Conservation (phyloP, 2,329 filamentous ascomycete genomes). For the Alternaria sp. region DNA sequence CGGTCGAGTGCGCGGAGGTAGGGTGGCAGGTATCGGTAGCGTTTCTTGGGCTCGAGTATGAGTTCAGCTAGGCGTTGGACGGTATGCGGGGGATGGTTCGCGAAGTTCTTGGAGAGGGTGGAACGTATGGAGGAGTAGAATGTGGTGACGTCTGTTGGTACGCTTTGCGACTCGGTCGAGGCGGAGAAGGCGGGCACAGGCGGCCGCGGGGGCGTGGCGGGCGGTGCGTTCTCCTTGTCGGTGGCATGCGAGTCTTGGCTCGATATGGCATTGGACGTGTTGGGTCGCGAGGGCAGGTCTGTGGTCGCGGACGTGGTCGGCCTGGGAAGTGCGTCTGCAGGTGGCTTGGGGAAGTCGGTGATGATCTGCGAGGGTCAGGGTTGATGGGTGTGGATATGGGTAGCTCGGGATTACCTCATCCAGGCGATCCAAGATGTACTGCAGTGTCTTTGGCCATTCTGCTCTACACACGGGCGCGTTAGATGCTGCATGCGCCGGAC, state of each 20-base stretch:
- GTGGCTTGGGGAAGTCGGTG: slow-evolving; percentile 74
- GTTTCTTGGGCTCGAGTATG: slow-evolving; percentile 73
- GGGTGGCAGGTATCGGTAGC: slow-evolving; percentile 81
- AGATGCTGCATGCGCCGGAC: slow-evolving; percentile 21
- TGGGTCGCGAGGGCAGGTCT: slow-evolving; percentile 23
- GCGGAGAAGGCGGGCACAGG: slow-evolving; percentile 52
- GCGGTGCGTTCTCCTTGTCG: slow-evolving; percentile 72
- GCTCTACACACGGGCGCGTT: slow-evolving; percentile 57
- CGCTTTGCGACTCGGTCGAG: slow-evolving; percentile 29
- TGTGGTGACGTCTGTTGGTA: slow-evolving; percentile 41
- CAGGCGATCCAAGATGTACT: slow-evolving; percentile 69
- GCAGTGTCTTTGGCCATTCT: slow-evolving; percentile 72
- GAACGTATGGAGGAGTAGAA: slow-evolving; percentile 46
- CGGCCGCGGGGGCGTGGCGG: slow-evolving; percentile 51
- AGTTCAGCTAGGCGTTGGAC: slow-evolving; percentile 92
- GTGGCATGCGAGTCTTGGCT: slow-evolving; percentile 60
- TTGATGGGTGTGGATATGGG: neutral
- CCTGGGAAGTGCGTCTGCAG: slow-evolving; percentile 51
- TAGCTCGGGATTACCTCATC: slow-evolving; percentile 60
- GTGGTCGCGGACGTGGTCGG: slow-evolving; percentile 49
- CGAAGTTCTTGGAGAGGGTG: slow-evolving; percentile 71
- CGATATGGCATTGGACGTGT: slow-evolving; percentile 27
- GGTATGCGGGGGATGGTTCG: slow-evolving; percentile 82
- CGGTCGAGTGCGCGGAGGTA: slow-evolving; percentile 92
- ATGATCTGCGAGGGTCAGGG: slow-evolving; percentile 66